These are phyloP conservation scores for Tetrahymena elliotti DNA, from an alignment of 73 alveolate genomes.

Conservation along the genomic window DNA sequence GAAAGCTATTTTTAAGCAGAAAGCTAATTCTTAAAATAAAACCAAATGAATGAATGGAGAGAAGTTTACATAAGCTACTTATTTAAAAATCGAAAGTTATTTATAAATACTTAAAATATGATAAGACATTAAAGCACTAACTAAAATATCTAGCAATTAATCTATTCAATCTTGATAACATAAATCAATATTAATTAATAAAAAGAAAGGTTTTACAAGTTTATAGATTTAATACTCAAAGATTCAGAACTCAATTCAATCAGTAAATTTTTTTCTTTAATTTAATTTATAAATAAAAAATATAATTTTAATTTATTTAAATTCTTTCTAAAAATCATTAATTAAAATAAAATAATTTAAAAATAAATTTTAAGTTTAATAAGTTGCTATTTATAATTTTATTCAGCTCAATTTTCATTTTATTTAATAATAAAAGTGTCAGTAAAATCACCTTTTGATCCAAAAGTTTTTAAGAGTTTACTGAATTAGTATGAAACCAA, in stretches of 20 bases:
- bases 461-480: too few relatives aligned
- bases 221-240: background rate
- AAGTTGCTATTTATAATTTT: too few relatives aligned
- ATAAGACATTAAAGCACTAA: background rate
- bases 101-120: background rate
- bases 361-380: too few relatives aligned
- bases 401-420: too few relatives aligned
- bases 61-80: background rate
- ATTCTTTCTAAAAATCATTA: too few relatives aligned
- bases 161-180: background rate
- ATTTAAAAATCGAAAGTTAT: background rate
- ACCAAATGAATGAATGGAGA: background rate
- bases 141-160: background rate
- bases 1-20: background rate
- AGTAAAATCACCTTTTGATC: background rate
- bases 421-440: background rate
- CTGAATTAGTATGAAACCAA: background rate
- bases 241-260: background rate
- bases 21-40: background rate
- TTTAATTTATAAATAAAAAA: too few relatives aligned
- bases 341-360: too few relatives aligned
- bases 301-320: too few relatives aligned
- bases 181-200: background rate
- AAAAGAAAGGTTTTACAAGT: background rate
- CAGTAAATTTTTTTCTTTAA: background rate